Conservation (phyloP, 1,284 basidiomycete genomes). For the Cryptococcus sp. region DNA sequence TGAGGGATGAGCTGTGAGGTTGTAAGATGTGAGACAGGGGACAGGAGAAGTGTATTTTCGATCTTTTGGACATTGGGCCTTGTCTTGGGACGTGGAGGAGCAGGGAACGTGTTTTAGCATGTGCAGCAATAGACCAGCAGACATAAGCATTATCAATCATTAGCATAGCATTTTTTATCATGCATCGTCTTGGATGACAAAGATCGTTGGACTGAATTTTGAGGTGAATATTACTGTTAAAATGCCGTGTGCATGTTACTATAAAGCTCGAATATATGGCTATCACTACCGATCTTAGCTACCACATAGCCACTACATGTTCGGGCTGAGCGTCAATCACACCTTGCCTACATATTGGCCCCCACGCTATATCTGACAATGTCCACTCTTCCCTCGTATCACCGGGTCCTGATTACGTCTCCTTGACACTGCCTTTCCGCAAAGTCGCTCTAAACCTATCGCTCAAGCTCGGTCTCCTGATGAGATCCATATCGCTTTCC, state of each 20-base stretch:
- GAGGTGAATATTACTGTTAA: too few species aligned
- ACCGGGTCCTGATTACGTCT: not conserved
- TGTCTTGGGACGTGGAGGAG: not conserved
- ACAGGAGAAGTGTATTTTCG: not conserved
- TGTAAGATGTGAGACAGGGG: too few species aligned
- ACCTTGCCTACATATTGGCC: not conserved
- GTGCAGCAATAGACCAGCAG: not conserved
- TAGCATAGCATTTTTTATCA: not conserved
- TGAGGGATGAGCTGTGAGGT: not conserved
- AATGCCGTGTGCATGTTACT: too few species aligned
- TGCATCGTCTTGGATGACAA: not conserved
- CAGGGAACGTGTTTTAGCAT: not conserved
- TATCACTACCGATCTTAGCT: too few species aligned
- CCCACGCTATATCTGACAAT: not conserved
- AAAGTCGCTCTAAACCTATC: slow-evolving; percentile 12
- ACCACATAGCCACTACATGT: not conserved
- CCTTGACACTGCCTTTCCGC: slow-evolving; percentile 6
- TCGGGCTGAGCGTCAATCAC: not conserved
- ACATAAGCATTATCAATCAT: not conserved
- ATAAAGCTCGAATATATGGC: too few species aligned
- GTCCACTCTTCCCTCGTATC: not conserved
- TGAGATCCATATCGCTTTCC: not conserved
- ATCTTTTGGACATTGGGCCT: not conserved
- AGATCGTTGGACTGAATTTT: too few species aligned
- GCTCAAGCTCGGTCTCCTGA: slow-evolving; percentile 1